phyloP scores from a whole-genome alignment of 805 yeast genomes.

The Saturnispora bothae region DNA sequence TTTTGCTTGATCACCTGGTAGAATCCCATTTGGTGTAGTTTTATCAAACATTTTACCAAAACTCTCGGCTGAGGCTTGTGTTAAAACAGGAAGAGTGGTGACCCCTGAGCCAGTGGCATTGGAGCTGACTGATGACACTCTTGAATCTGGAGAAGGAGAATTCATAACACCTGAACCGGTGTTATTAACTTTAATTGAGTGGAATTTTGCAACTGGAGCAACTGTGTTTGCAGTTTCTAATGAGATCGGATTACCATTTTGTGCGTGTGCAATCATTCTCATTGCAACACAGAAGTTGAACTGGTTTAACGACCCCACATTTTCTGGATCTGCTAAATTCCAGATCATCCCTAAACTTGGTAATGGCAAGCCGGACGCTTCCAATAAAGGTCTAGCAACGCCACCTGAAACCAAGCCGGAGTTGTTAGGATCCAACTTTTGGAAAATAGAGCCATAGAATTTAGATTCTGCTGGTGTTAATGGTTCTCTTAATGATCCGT shows the following conservation, averaged over 20 bases:
- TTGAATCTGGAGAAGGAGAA: constrained; percentile 14
- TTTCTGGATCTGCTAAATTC: constrained; percentile 87
- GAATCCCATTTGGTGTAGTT: constrained; percentile 42
- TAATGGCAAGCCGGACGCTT: constrained; percentile 76
- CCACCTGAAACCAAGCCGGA: constrained; percentile 84
- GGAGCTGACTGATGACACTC: constrained; percentile 28
- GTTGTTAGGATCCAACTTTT: constrained; percentile 65
- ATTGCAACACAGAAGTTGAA: constrained; percentile 76
- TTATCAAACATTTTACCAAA: constrained; percentile 67
- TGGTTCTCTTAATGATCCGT: constrained; percentile 21
- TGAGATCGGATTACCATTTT: constrained; percentile 52
- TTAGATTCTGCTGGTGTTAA: constrained; percentile 69
- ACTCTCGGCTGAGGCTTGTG: constrained; percentile 47
- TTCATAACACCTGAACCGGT: constrained; percentile 25
- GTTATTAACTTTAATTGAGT: constrained; percentile 26
- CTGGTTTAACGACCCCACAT: constrained; percentile 74
- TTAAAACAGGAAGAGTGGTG: constrained; percentile 38
- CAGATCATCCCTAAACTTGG: constrained; percentile 78
- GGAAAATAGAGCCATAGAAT: constrained; percentile 65
- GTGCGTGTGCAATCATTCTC: constrained; percentile 83
- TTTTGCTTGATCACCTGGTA: constrained; percentile 74
- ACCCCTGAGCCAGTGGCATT: constrained; percentile 18
- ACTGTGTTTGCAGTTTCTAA: constrained; percentile 40
- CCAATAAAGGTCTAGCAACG: constrained; percentile 70
- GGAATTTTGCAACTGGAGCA: constrained; percentile 59